Percentiles rank a stretch among this genome's conserved stretches.
phyloP scores from a whole-genome alignment of 768 basidiomycete species.

The Termitomyces sp. region DNA sequence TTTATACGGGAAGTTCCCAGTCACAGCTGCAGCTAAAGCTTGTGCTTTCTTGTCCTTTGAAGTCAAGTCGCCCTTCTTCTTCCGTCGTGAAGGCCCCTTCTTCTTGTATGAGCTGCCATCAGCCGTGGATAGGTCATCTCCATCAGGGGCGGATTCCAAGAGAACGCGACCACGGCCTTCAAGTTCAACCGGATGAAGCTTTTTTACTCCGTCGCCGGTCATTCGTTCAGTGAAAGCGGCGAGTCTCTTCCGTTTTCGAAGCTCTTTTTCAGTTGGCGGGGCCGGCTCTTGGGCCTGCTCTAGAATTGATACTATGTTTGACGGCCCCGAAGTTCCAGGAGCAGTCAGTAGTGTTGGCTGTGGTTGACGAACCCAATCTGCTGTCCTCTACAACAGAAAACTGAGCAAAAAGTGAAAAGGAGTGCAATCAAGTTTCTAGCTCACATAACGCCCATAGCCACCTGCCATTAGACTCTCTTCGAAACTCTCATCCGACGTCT shows the following conservation, averaged over 20 bases:
- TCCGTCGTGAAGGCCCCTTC: constrained; percentile 33
- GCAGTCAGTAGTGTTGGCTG: constrained; percentile 39
- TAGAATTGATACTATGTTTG: constrained; percentile 33
- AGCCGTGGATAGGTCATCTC: constrained; percentile 20
- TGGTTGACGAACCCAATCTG: constrained; percentile 57
- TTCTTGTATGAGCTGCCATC: constrained; percentile 33
- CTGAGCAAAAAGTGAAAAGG: constrained; percentile 6
- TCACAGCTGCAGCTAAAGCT: constrained; percentile 14
- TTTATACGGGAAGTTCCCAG: constrained; percentile 32
- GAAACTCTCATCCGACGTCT: constrained; percentile 79
- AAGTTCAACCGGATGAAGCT: constrained; percentile 56
- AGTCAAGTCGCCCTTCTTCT: constrained; percentile 41
- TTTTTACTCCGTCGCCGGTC: constrained; percentile 25
- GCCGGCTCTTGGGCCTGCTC: constrained; percentile 31
- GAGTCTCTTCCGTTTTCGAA: constrained; percentile 61
- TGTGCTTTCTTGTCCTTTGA: constrained; percentile 27
- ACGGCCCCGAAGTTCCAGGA: constrained; percentile 33
- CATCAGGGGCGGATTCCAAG: constrained; percentile 47
- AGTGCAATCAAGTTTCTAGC: constrained; percentile 13
- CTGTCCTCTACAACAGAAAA: constrained; percentile 35
- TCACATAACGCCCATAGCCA: constrained; percentile 71
- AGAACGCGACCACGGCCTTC: constrained; percentile 68
- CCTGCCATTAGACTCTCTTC: constrained; percentile 82
- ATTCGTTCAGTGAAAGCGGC: constrained; percentile 53
- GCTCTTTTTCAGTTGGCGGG: constrained; percentile 51